phyloP scores from a whole-genome alignment of 441 rosid species.

The Pelargonium myrrhifolium region DNA sequence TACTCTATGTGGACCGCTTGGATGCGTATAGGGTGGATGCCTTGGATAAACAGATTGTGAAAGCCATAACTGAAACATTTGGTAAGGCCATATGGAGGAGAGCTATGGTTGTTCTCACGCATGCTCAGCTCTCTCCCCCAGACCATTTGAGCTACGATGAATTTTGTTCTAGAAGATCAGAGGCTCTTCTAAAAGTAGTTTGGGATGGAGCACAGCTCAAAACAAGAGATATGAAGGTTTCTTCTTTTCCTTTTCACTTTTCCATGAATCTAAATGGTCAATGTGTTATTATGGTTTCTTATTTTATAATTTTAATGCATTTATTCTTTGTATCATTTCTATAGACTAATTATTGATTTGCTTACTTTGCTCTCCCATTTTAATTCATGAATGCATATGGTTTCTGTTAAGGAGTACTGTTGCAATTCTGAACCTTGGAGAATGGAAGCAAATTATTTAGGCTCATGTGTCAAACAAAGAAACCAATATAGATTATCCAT shows the following conservation, averaged over 20 bases:
- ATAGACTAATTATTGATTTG: neutral
- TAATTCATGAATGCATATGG: neutral
- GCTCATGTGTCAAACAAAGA: neutral
- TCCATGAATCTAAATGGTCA: neutral
- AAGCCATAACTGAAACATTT: constrained; percentile 41
- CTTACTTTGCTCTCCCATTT: neutral
- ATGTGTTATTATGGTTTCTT: neutral
- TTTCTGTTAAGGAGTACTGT: neutral
- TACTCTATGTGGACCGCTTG: constrained; percentile 45
- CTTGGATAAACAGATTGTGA: constrained; percentile 39
- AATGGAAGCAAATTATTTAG: neutral
- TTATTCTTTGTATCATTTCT: neutral
- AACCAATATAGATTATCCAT: neutral
- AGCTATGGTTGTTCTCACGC: constrained; percentile 46
- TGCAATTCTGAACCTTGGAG: no score
- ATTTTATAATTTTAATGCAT: neutral
- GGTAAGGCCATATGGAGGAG: constrained; percentile 49
- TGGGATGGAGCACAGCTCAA: constrained; percentile 34
- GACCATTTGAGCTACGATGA: constrained; percentile 41
- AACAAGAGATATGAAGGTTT: constrained; percentile 37
- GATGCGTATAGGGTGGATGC: constrained; percentile 50
- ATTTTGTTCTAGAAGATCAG: constrained; percentile 38
- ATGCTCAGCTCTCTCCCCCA: constrained; percentile 55
- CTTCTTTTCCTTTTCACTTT: neutral
- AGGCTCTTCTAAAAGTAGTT: constrained; percentile 41